These are phyloP conservation scores for Aspergillus ostianus DNA, from an alignment of 495 filamentous ascomycete genomes.

Conservation along the genomic window DNA sequence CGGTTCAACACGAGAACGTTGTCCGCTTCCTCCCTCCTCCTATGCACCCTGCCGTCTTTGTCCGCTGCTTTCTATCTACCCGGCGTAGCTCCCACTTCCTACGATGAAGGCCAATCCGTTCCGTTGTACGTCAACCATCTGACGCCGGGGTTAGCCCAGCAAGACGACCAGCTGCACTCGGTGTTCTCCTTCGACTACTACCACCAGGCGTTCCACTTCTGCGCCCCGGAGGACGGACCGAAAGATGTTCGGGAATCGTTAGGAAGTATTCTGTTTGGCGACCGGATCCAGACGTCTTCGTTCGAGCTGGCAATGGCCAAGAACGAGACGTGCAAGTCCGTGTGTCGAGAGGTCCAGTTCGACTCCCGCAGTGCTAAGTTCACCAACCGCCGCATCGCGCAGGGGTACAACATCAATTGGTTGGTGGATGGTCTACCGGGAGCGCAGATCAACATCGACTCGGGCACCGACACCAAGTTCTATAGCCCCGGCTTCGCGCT, in stretches of 20 bases:
- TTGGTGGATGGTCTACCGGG: conserved; percentile 91
- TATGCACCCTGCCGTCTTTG: conserved; percentile 40
- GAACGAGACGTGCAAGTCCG: conserved; percentile 81
- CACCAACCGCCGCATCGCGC: conserved; percentile 74
- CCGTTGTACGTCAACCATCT: conserved; percentile 90
- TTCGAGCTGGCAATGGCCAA: conserved; percentile 80
- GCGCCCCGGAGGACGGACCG: conserved; percentile 70
- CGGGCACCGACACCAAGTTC: conserved; percentile 68
- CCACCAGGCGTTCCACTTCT: conserved; percentile 81
- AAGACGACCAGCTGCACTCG: conserved; percentile 79
- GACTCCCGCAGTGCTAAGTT: conserved; percentile 68
- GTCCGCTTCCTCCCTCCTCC: conserved; percentile 29
- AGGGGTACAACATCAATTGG: conserved; percentile 92
- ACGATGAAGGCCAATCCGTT: conserved; percentile 71
- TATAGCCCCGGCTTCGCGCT: conserved; percentile 88
- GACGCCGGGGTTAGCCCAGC: conserved; percentile 73
- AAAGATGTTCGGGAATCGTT: conserved; percentile 80
- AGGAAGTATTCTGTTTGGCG: conserved; percentile 94
- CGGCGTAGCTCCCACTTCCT: conserved; percentile 92
- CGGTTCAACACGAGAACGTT: conserved; percentile 34
- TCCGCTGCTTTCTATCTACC: conserved; percentile 90
- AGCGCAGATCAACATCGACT: conserved; percentile 72
- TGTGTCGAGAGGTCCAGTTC: conserved; percentile 67
- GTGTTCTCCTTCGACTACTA: conserved; percentile 96
- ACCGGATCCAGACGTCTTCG: conserved; percentile 89